A percentile compares a stretch with the other conserved stretches of the same genome.
Evolutionary conservation across 2,329 filamentous ascomycete genomes (phyloP).

Genomic region (Colletotrichum liaoningense): DNA sequence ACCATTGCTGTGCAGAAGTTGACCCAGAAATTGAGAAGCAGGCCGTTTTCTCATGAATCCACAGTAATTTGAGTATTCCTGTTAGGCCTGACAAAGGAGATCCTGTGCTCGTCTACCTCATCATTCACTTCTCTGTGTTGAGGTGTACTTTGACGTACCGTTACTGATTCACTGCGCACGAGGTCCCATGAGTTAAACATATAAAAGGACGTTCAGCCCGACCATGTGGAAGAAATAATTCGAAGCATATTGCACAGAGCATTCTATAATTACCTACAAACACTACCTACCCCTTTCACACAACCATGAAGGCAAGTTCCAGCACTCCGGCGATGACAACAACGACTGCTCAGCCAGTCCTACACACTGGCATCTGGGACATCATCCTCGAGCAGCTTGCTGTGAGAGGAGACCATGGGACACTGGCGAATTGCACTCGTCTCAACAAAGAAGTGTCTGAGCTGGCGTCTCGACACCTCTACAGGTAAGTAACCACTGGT

Average conservation of each 20-base stretch:
- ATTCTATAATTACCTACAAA: background rate
- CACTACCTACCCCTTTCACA: background rate
- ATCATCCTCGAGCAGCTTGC: background rate
- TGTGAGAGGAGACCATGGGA: background rate
- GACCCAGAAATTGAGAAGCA: too few species aligned
- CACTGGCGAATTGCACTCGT: slow-evolving; percentile 3
- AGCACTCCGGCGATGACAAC: background rate
- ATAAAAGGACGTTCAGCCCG: background rate
- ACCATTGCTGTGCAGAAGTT: too few species aligned
- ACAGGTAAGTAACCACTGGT: slow-evolving; percentile 9
- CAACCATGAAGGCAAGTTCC: background rate
- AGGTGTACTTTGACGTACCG: too few species aligned
- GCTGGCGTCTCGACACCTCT: slow-evolving; percentile 4
- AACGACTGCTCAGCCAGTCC: background rate
- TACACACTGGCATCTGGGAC: background rate
- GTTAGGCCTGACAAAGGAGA: too few species aligned
- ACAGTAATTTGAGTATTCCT: background rate
- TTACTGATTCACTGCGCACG: background rate
- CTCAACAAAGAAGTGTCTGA: background rate
- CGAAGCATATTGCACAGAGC: background rate
- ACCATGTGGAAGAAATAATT: background rate
- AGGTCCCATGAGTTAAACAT: background rate
- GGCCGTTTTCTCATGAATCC: too few species aligned
- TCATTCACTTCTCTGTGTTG: background rate
- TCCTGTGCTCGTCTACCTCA: too few species aligned